Base-by-base conservation (phyloP, 1,284 basidiomycete genomes). In the Blastosporella zonata region DNA sequence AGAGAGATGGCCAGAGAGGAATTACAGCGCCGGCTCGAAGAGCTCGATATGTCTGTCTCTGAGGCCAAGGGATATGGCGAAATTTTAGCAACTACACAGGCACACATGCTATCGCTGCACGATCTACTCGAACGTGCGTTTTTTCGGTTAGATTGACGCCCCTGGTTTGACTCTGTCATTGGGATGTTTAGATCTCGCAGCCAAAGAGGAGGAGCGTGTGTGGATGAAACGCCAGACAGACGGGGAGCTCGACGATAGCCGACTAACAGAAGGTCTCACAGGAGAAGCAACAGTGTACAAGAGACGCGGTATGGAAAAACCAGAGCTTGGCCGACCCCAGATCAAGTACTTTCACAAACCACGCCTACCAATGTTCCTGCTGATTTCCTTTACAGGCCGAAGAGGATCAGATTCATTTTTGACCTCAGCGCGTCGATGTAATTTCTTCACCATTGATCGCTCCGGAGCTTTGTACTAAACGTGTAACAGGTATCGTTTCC, bases 401-500 rank as follows among this genome's bases (percentile, higher is more conserved):
- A 85, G 62, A 71, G 82, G 20, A 80, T 85, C 49, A 70, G 81
- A 29, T 84, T 85, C 58, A 66, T 84, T n/a, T 84, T 85, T 56
- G 82, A 85, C 59, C 67, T 84, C 42, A 84, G 81, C 59, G 82
- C 78, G n/a, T 85, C 82, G 0, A 85, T 85, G 82, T 81, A 56
- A 44, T 67, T 54, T 38, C 22, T 12, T 52, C 13, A 22, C 21
- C 39, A 4, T 12, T 21, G 6, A 5, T 28, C 29, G 22, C 12
- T 34, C 17, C 12, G 8, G 21, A 36, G 22, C 20, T 43, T 35
- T 20, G n/a, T 17, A 23, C 13, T 38, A 20, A 46, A n/a, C 20
- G 36, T n/a, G 33, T n/a, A 48, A 10, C 47, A 81, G 79, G 78
- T 83, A 84, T 62, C 81, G 82, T 4, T 85, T 85, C 68, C 82